Percentiles rank a stretch among this genome's conserved stretches.
Evolutionary conservation across 192 early-diverging fungal genomes (phyloP).

Genomic region (Coemansia sp.): DNA sequence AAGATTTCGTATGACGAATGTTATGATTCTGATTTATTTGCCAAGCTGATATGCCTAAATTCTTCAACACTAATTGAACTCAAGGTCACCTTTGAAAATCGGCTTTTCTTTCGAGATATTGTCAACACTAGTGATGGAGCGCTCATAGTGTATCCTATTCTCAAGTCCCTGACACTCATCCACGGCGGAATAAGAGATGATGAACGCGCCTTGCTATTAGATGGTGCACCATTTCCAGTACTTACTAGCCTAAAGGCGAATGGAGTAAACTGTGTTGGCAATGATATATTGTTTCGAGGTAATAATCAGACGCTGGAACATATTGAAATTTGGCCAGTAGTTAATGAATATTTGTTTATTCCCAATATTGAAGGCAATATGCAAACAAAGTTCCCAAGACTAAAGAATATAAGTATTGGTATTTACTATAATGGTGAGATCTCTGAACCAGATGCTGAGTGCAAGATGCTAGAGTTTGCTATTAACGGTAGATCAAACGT

Average conservation of each 20-base stretch:
- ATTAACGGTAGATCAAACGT: not conserved
- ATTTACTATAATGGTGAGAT: not conserved
- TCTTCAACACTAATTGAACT: not conserved
- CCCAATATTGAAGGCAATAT: not conserved
- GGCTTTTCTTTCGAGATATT: not conserved
- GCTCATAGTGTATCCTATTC: not conserved
- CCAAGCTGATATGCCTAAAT: not conserved
- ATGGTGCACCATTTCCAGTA: not conserved
- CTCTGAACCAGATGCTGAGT: not conserved
- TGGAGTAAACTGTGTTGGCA: not conserved
- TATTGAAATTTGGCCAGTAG: not conserved
- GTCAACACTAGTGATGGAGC: not conserved
- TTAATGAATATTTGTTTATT: not conserved
- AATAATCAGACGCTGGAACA: not conserved
- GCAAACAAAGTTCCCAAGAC: not conserved
- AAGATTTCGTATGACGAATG: not conserved
- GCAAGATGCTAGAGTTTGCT: not conserved
- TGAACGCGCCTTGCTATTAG: not conserved
- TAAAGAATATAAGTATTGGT: not conserved
- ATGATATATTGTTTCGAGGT: not conserved
- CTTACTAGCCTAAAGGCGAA: not conserved
- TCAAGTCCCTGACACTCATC: not conserved
- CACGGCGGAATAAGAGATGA: not conserved
- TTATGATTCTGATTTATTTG: not conserved
- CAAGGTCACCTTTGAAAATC: not conserved